Conservation (phyloP, 2,329 filamentous ascomycete species). For the Alternaria ventricosa region DNA sequence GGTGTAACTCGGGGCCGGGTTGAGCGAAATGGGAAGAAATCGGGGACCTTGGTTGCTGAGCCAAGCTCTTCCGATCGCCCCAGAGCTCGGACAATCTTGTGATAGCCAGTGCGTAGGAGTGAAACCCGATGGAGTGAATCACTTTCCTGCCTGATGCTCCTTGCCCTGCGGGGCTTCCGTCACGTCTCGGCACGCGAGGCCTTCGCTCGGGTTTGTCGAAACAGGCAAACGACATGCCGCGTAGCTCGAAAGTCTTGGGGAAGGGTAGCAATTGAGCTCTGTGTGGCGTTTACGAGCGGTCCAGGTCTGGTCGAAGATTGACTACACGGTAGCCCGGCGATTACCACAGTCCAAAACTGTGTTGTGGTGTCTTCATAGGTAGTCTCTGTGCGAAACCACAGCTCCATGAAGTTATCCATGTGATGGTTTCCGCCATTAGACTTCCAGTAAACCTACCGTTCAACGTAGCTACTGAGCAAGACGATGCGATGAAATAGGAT, state of each 20-base stretch:
- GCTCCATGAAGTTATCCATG: not conserved
- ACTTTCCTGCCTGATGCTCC: conserved; percentile 42
- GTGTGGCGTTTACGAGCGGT: conserved; percentile 63
- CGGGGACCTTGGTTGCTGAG: conserved; percentile 41
- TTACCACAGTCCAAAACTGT: conserved; percentile 26
- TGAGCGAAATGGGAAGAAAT: not conserved
- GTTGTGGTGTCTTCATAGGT: conserved; percentile 14
- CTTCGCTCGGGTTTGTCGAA: conserved; percentile 71
- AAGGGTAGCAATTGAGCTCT: conserved; percentile 42
- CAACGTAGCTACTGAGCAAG: conserved; percentile 7
- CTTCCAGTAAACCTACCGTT: not conserved
- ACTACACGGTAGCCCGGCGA: conserved; percentile 71
- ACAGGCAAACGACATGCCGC: conserved; percentile 66
- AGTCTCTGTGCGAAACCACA: not conserved
- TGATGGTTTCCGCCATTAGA: not conserved
- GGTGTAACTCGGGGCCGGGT: not conserved
- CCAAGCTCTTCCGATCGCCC: not conserved
- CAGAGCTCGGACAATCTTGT: conserved; percentile 47
- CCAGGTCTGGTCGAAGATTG: conserved; percentile 79
- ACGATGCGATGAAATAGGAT: conserved; percentile 20
- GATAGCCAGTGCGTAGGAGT: conserved; percentile 52
- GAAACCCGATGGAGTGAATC: conserved; percentile 52
- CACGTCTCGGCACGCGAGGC: conserved; percentile 52
- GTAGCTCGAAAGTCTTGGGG: conserved; percentile 68
- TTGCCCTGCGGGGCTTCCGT: conserved; percentile 19